These are phyloP conservation scores for Dactylonectria estremocensis DNA, from an alignment of 2,329 filamentous ascomycete species.

Conservation along the genomic window DNA sequence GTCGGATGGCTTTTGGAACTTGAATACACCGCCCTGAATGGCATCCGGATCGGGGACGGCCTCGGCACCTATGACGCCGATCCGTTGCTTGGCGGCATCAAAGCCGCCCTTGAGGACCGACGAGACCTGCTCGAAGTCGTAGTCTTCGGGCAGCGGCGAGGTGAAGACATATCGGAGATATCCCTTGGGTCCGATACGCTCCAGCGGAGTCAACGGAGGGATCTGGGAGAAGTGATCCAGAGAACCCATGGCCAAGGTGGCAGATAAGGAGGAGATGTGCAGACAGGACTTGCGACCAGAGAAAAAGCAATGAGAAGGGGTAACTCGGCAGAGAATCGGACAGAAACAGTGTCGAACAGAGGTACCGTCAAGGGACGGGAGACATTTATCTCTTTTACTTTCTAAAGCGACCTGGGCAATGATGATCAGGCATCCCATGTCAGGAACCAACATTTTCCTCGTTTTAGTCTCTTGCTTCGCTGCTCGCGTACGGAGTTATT, in stretches of 20 bases:
- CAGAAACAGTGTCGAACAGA: too few species aligned
- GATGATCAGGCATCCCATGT: too few species aligned
- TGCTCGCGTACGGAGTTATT: too few species aligned
- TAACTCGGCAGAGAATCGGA: too few species aligned
- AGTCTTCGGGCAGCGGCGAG: conserved; percentile 13
- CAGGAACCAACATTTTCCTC: too few species aligned
- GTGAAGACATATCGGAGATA: conserved; percentile 37
- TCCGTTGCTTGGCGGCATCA: conserved; percentile 14
- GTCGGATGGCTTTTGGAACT: conserved; percentile 17
- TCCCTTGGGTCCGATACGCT: conserved; percentile 29
- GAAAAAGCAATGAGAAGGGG: too few species aligned
- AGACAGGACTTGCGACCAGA: neutral
- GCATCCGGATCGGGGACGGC: conserved; percentile 26
- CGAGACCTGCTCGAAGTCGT: neutral
- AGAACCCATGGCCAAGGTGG: conserved; percentile 13
- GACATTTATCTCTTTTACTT: too few species aligned
- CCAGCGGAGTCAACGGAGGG: conserved; percentile 24
- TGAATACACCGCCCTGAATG: conserved; percentile 25
- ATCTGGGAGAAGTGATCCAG: neutral
- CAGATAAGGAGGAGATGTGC: neutral
- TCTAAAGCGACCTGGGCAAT: too few species aligned
- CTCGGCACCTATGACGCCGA: conserved; percentile 29
- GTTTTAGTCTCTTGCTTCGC: too few species aligned
- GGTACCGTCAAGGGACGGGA: too few species aligned
- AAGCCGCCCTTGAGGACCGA: conserved; percentile 13